Evolutionary conservation across 257 asterid species (phyloP), one percentile per base, ranked within the genome.

Genomic region (Solanum lycopersicoides): DNA sequence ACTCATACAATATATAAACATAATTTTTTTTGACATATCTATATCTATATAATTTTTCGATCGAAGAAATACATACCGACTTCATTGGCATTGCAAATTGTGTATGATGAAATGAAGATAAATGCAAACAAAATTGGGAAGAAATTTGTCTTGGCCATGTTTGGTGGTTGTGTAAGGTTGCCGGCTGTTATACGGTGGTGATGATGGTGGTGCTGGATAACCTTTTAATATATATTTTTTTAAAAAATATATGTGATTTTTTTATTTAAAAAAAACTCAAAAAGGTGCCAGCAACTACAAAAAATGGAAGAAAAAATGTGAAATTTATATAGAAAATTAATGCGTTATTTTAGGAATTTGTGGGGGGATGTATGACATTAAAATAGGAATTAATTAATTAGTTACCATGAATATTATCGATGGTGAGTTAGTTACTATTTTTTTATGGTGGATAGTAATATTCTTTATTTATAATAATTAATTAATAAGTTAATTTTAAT

Each of bases 81-180:
- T 92, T 88, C 92, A 87, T 71, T 59, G 39, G 90, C 91, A 63
- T 72, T 56, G 56, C 89, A 88, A 23, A 83, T 8, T 42, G 69
- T 66, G 35, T 83, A 34, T n/a, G 89, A 89, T 71, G 89, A 83
- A 13, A 83, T 42, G 12, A 90, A 47, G 82, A 92, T 86, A 85
- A 88, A 89, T 12, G 35, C 13, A 44, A 87, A 74, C 65, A 90
- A 20, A 72, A 87, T 16, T n/a, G 77, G 59, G 76, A 73, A 3
- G 45, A 86, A n/a, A n/a, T 20, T 76, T 79, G 88, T 69, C 56
- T 79, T 79, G 86, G 42, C 86, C 87, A 84, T 76, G 77, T 86
- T 86, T 53, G n/a, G 12, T 9, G 35, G 41, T 35, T 44, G 63
- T 83, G 45, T 5, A 50, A 23, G 53, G 82, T 15, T 77, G 84